Evolutionary conservation across 768 basidiomycete species (phyloP), one percentile per base, ranked within the genome.

Genomic region (Termitomyces sp.): DNA sequence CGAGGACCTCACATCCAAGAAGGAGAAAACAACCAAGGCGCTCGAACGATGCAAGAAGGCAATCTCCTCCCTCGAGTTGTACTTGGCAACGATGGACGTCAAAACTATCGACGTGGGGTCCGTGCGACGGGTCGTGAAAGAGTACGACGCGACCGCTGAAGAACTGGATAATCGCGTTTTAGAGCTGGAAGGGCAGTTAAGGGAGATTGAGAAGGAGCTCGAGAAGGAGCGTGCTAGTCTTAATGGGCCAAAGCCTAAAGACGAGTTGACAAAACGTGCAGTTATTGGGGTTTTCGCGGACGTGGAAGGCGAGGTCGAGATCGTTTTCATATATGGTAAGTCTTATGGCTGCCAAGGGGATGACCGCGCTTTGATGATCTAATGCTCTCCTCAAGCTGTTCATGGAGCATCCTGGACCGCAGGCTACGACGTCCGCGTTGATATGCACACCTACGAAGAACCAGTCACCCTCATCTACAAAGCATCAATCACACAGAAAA

Each of bases 401-500:
- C 8, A 22, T 4, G 57, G 49, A 4, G 62, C 65, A 32, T 55
- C 48, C 1, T 81, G 79, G 78, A 65, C 42, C 18, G 70, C 79
- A 2, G 62, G 62, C 9, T 79, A 81, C 42, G 76, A 79, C 58
- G 69, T 79, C 39, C 72, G 79, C 1, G 79, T 76, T 16, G 67
- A 78, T 45, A 79, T 71, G 62, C 62, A 76, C 15, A 36, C 24
- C 20, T 18, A 72, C 40, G 72, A 76, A 4, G 69, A 71, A 12
- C 65, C 74, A 0, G 63, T 77, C 2, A 70, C 67, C 0, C 64
- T 81, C 2, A 63, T 75, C 2, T 80, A 81, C 68, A 80, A 79
- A 61, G 79, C 76, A 0, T 61, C 68, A 6, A 71, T 81, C 24
- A 71, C 66, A 1, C 79, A 81, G 63, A 68, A 57, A 33, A 78